Evolutionary conservation across 2,329 filamentous ascomycete genomes (phyloP), one percentile per base, ranked within the genome.

Genomic region (Tolypocladium tundrense): DNA sequence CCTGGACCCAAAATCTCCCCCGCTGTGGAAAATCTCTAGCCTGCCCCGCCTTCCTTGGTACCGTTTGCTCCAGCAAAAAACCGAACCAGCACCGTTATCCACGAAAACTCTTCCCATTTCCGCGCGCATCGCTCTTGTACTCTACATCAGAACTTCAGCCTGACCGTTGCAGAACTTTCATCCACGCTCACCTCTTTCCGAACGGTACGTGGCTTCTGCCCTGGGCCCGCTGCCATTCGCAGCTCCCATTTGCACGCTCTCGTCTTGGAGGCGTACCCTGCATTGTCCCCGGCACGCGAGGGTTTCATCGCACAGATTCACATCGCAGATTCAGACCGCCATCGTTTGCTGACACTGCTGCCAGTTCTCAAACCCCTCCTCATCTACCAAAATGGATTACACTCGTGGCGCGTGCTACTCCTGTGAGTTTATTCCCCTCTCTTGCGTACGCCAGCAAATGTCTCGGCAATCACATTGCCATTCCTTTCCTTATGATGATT

Each of bases 371-470:
- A 37, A 50, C 43, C 27, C 42, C 54, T 35, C 10, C 33, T 14
- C 19, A 35, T 13, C 54, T 16, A 55, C 8, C 53, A 54, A 24
- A 42, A 80, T 80, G 78, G 77, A 80, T 58, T 76, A 65, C 64
- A 64, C 68, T 58, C 74, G 72, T 62, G 77, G 78, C 66, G 74
- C 76, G 62, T 81, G 79, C 73, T 81, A 80, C 70, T 77, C 75
- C 65, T 79, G 77, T 79, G 67, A 77, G 77, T 75, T 56, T 19
- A 5, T 40, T 16, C 14, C n/a, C 8, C 53, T 33, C 50, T 33
- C 14, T 53, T 27, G 21, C 48, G 13, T 33, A 2, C 2, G 11
- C 41, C 48, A 2, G 9, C 16, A 21, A 13, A 7, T 21, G 8
- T 16, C 48, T 21, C 10, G 48, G 31, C 10, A 21, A 11, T 27